A percentile compares a stretch with the other conserved stretches of the same genome.
These are phyloP conservation scores for Magnaporthiopsis incrustans DNA, from an alignment of 2,329 filamentous ascomycete genomes.

Conservation along the genomic window DNA sequence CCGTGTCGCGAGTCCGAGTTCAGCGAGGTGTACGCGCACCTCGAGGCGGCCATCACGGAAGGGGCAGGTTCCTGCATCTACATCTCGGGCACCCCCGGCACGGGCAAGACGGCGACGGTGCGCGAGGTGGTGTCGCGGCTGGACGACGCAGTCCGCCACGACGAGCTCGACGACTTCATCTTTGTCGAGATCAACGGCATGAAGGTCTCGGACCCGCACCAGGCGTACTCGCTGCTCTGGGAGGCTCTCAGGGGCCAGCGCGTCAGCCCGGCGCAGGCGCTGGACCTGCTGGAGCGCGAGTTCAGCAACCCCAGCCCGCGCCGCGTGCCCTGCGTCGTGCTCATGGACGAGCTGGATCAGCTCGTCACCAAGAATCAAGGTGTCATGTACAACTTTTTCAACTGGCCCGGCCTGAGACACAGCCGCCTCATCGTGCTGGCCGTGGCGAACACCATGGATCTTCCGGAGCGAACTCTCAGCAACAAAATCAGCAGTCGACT, in stretches of 20 bases:
- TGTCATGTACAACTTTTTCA: constrained; percentile 99
- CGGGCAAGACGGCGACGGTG: constrained; percentile 94
- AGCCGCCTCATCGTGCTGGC: constrained; percentile 92
- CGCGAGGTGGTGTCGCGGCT: constrained; percentile 87
- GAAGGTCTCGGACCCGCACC: constrained; percentile 97
- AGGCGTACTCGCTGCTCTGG: constrained; percentile 93
- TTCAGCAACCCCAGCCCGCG: constrained; percentile 88
- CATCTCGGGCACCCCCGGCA: constrained; percentile 96
- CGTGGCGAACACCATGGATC: constrained; percentile 97
- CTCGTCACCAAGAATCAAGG: constrained; percentile 96
- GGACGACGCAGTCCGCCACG: constrained; percentile 76
- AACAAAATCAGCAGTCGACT: constrained; percentile 96
- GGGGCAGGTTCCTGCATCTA: constrained; percentile 95
- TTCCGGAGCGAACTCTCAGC: constrained; percentile 89
- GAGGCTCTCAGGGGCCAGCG: constrained; percentile 90
- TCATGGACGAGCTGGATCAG: constrained; percentile 98
- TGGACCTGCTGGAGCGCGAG: constrained; percentile 85
- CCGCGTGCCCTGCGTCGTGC: constrained; percentile 86
- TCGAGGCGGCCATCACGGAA: constrained; percentile 89
- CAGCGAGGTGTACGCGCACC: constrained; percentile 81
- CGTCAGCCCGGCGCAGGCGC: constrained; percentile 82
- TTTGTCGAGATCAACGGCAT: constrained; percentile 99
- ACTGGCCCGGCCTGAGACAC: constrained; percentile 90
- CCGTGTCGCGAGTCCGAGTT: constrained; percentile 93
- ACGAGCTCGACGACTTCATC: constrained; percentile 96